These are phyloP conservation scores for Casuarina equisetifolia DNA, from an alignment of 306 rosid species.

Conservation along the genomic window DNA sequence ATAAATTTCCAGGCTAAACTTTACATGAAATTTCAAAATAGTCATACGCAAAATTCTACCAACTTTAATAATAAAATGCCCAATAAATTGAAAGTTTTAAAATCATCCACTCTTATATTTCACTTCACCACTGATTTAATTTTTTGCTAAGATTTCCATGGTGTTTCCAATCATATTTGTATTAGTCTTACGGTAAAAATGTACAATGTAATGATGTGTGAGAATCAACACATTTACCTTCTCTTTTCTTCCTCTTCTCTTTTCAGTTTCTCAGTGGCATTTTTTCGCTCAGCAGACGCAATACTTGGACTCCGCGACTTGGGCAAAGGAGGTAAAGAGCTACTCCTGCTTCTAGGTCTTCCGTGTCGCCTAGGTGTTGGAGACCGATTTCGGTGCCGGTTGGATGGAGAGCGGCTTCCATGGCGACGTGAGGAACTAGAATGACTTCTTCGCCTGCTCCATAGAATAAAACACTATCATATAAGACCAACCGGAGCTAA, in stretches of 20 bases:
- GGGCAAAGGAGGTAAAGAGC: constrained; percentile 54
- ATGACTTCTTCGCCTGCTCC: constrained; percentile 43
- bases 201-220: neutral
- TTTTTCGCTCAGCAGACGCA: constrained; percentile 38
- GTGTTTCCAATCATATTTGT: neutral
- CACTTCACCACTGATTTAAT: neutral
- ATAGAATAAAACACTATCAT: neutral
- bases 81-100: neutral
- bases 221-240: constrained; percentile 31
- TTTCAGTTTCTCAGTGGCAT: constrained; percentile 42
- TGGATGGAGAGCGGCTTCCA: constrained; percentile 37
- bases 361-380: constrained; percentile 48
- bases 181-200: neutral
- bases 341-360: constrained; percentile 37
- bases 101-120: neutral
- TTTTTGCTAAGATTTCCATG: neutral
- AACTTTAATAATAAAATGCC: too few species aligned
- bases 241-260: constrained; percentile 53
- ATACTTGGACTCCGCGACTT: constrained; percentile 52
- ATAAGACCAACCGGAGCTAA: neutral
- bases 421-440: constrained; percentile 38
- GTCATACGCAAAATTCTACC: too few species aligned
- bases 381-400: constrained; percentile 46
- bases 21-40: too few species aligned
- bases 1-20: neutral